These are phyloP conservation scores for Fusarium annulatum DNA, from an alignment of 2,329 filamentous ascomycete species.

Conservation along the genomic window DNA sequence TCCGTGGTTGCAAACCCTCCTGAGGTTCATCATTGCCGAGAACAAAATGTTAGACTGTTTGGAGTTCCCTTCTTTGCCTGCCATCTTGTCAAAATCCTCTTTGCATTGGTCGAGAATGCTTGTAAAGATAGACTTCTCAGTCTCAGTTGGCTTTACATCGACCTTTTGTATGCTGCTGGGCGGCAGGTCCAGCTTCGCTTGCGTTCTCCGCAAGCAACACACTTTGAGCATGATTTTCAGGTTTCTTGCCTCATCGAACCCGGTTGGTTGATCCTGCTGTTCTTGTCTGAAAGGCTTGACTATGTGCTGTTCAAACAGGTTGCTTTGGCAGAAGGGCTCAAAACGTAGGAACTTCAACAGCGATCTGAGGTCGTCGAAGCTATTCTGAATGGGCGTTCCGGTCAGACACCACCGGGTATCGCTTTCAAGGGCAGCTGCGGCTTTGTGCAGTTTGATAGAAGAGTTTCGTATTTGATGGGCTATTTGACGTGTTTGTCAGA, in stretches of 20 bases:
- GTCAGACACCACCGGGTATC: rapidly evolving
- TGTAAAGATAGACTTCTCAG: rapidly evolving
- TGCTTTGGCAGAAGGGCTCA: rapidly evolving
- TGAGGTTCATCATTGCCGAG: slow-evolving; percentile 1
- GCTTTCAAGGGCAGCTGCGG: rapidly evolving
- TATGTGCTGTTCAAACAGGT: not conserved
- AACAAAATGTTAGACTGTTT: not conserved
- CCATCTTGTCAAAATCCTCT: not conserved
- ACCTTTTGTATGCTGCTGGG: rapidly evolving
- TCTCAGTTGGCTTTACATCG: rapidly evolving
- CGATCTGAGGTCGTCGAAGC: not conserved
- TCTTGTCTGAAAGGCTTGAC: not conserved
- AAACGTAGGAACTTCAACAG: not conserved
- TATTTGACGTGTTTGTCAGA: rapidly evolving
- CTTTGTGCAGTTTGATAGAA: rapidly evolving
- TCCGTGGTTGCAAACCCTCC: slow-evolving; percentile 11
- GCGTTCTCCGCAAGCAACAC: not conserved
- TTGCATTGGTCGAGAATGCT: not conserved
- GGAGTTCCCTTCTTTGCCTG: not conserved
- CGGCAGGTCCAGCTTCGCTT: rapidly evolving
- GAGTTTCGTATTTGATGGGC: slow-evolving; percentile 10
- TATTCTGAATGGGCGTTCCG: not conserved
- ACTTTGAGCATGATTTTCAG: not conserved
- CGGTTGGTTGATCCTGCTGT: rapidly evolving
- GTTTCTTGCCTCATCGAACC: rapidly evolving